phyloP scores from a whole-genome alignment of 2,329 filamentous ascomycete genomes.

The Claviceps humidiphila region DNA sequence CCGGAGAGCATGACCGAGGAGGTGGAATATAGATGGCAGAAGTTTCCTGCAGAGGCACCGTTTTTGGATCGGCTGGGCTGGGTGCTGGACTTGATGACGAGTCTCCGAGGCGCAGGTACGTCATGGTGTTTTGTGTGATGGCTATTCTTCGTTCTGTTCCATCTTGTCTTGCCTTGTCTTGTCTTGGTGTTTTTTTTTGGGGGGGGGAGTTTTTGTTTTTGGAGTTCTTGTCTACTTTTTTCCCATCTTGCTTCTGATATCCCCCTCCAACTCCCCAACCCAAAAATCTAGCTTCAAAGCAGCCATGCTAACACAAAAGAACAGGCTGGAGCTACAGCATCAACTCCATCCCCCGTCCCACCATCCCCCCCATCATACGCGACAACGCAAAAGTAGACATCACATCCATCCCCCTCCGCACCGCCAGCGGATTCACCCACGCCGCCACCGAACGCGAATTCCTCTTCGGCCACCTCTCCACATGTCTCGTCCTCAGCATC shows the following conservation, averaged over 20 bases:
- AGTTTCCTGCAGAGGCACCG: constrained; percentile 37
- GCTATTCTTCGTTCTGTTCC: not conserved
- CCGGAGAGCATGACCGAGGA: constrained; percentile 9
- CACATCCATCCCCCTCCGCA: constrained; percentile 26
- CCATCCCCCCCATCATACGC: constrained; percentile 19
- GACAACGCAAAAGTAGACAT: constrained; percentile 27
- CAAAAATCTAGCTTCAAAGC: too few species aligned
- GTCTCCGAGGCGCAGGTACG: constrained; percentile 42
- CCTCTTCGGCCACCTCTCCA: constrained; percentile 28
- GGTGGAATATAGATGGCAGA: constrained; percentile 46
- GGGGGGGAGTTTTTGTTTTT: too few species aligned
- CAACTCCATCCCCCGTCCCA: constrained; percentile 33
- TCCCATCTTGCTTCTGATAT: too few species aligned
- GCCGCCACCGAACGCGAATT: constrained; percentile 30
- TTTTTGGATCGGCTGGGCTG: constrained; percentile 39
- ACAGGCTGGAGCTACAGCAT: constrained; percentile 46
- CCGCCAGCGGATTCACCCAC: constrained; percentile 32
- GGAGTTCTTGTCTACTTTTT: too few species aligned
- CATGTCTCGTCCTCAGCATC: constrained; percentile 46
- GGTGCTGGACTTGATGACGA: constrained; percentile 40
- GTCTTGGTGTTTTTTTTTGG: not conserved
- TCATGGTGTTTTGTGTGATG: not conserved
- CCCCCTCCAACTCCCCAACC: too few species aligned
- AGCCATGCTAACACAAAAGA: not conserved
- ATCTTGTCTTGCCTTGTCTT: not conserved